Conservation (phyloP, 106 monocot species). For the Platanthera zijinensis region DNA sequence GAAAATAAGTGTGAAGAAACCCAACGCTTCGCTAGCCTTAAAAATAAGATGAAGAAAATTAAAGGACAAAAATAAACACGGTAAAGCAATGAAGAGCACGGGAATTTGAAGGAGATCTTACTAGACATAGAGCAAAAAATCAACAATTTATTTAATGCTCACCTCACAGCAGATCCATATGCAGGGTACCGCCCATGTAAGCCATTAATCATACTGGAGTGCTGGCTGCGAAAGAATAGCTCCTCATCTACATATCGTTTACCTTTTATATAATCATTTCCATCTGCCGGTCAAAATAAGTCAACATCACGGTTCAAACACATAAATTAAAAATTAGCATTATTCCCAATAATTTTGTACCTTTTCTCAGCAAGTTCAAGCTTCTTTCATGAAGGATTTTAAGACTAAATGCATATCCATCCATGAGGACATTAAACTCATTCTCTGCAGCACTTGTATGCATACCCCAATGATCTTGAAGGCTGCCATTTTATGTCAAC, state of each 20-base stretch:
- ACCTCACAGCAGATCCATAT: slow-evolving; percentile 91
- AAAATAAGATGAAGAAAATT: not conserved
- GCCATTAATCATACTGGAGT: slow-evolving; percentile 98
- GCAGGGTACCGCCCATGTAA: slow-evolving; percentile 66
- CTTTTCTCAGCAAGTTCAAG: slow-evolving; percentile 41
- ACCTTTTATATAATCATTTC: slow-evolving; percentile 31
- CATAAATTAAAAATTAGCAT: not conserved
- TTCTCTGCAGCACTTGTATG: slow-evolving; percentile 64
- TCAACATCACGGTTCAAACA: not conserved
- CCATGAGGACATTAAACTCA: slow-evolving; percentile 72
- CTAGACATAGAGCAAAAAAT: not conserved
- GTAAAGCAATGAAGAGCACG: not conserved
- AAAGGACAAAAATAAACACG: not conserved
- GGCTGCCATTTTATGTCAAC: slow-evolving; percentile 31
- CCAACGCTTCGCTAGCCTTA: slow-evolving; percentile 95
- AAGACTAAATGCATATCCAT: slow-evolving; percentile 90
- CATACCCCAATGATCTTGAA: slow-evolving; percentile 56
- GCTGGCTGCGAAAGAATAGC: slow-evolving; percentile 74
- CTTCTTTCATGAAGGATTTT: slow-evolving; percentile 85
- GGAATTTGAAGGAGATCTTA: not conserved
- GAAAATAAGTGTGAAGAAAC: slow-evolving; percentile 88
- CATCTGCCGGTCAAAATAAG: slow-evolving; percentile 17
- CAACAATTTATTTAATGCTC: slow-evolving; percentile 1
- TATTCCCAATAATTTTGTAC: slow-evolving; percentile 17
- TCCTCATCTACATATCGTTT: slow-evolving; percentile 52